Base-by-base conservation (phyloP, 2,329 filamentous ascomycete genomes). In the Colletotrichum godetiae region DNA sequence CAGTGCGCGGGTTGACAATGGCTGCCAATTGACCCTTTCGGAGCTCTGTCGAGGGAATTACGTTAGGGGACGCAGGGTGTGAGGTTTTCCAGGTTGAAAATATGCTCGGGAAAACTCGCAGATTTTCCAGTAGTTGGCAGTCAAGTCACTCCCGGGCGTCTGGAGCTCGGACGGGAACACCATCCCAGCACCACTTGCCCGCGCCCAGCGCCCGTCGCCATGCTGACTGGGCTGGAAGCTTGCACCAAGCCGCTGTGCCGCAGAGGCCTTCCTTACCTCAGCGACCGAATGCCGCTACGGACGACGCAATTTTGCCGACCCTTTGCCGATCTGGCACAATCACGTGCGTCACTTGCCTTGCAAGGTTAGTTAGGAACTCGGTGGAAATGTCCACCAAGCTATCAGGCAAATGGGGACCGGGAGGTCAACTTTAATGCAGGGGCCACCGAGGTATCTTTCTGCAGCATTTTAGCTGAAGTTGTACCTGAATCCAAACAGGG, bases 41-140 rank as follows among this genome's bases (percentile, higher is more conserved):
- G 60, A 76, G 77, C 79, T 79, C 79, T 80, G 80, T 83, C 78
- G 80, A 83, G 79, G 81, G 78, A 79, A 84, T 81, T 82, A 79
- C 68, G 79, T 79, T 81, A 78, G 71, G 60, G 61, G 78, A 81
- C 81, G 80, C 80, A 80, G 77, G 78, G 78, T 73, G 76, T 80
- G 80, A 84, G 82, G 82, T 79, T 82, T 83, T 49, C 42, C 42
- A 49, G 42, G 42, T 49, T 84, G 80, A 79, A 79, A 82, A 79
- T 78, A 78, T 80, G 78, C 75, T 85, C 84, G 84, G 84, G 83
- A 85, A 85, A 86, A 85, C 81, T 86, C 84, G 84, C 83, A 83
- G 82, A 82, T 84, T 85, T 84, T 84, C 81, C 81, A 79, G 57
- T 63, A 62, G 58, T 42, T 59, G 71, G 71, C 67, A 29, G 35